Conservation (phyloP, 2,329 filamentous ascomycete genomes). For the Stemphylium beticola region DNA sequence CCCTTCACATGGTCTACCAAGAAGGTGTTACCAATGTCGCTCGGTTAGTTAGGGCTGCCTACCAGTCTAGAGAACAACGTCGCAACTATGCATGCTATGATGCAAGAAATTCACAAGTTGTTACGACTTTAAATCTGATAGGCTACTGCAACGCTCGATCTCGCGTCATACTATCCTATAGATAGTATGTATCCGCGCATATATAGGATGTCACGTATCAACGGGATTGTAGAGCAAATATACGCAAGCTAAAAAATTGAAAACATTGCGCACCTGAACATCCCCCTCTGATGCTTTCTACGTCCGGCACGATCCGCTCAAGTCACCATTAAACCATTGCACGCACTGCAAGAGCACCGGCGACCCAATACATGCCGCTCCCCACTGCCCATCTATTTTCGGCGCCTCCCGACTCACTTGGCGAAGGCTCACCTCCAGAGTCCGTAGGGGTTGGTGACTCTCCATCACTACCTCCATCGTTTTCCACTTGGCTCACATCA, state of each 20-base stretch:
- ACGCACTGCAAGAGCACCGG: conserved; percentile 7
- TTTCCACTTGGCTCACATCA: conserved; percentile 25
- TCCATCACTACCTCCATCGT: conserved; percentile 20
- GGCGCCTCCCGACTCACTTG: conserved; percentile 6
- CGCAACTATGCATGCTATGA: too few species aligned
- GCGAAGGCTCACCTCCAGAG: conserved; percentile 13
- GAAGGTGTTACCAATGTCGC: conserved; percentile 9
- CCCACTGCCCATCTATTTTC: conserved; percentile 1
- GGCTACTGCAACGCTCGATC: too few species aligned
- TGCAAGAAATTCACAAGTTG: too few species aligned
- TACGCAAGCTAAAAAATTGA: not conserved
- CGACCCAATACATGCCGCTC: conserved; percentile 14
- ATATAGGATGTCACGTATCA: too few species aligned
- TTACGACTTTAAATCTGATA: too few species aligned
- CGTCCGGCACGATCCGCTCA: not conserved
- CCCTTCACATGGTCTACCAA: not conserved
- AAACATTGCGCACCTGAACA: not conserved
- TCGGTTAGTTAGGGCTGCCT: not conserved
- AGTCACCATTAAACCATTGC: conserved; percentile 5
- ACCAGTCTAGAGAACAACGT: too few species aligned
- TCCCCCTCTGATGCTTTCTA: too few species aligned
- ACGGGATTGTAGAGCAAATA: too few species aligned
- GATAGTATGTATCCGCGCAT: too few species aligned
- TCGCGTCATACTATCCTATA: too few species aligned
- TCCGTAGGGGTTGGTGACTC: conserved; percentile 15